Conservation (phyloP, 1,284 basidiomycete species). For the Acaromyces ingoldii region DNA sequence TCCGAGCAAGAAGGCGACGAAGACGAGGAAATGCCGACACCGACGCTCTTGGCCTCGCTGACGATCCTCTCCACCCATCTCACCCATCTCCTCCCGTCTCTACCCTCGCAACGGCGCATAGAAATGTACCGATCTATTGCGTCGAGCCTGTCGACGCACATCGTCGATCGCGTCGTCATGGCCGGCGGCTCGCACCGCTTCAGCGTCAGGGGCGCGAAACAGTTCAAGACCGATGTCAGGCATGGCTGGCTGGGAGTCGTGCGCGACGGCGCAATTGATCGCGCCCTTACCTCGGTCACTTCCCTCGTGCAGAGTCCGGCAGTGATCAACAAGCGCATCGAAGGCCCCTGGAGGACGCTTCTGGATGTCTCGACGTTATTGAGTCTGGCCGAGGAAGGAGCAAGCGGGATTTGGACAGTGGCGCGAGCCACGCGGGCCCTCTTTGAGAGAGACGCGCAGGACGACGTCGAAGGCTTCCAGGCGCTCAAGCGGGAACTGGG, state of each 20-base stretch:
- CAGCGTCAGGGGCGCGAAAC: constrained; percentile 5
- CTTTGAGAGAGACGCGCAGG: background rate
- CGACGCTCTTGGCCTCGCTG: constrained; percentile 31
- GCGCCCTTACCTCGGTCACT: no score
- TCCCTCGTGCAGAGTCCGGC: no score
- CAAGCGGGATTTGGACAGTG: background rate
- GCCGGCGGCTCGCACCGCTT: constrained; percentile 9
- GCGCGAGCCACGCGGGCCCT: background rate
- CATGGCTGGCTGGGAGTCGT: constrained; percentile 41
- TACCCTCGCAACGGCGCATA: constrained; percentile 21
- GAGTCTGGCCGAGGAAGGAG: background rate
- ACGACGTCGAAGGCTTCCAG: background rate
- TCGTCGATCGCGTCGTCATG: constrained; percentile 43
- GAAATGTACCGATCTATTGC: constrained; percentile 37
- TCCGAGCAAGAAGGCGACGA: background rate
- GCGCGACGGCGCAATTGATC: constrained; percentile 8
- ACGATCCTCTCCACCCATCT: constrained; percentile 37
- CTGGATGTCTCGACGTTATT: constrained; percentile 10
- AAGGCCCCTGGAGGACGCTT: constrained; percentile 18
- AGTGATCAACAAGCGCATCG: background rate
- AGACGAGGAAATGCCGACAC: constrained; percentile 18
- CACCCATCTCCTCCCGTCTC: constrained; percentile 23
- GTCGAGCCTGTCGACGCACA: constrained; percentile 6
- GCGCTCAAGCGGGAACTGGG: background rate
- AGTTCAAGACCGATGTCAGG: constrained; percentile 26